Conservation (phyloP, 768 basidiomycete species). For the Cystofilobasidium macerans region DNA sequence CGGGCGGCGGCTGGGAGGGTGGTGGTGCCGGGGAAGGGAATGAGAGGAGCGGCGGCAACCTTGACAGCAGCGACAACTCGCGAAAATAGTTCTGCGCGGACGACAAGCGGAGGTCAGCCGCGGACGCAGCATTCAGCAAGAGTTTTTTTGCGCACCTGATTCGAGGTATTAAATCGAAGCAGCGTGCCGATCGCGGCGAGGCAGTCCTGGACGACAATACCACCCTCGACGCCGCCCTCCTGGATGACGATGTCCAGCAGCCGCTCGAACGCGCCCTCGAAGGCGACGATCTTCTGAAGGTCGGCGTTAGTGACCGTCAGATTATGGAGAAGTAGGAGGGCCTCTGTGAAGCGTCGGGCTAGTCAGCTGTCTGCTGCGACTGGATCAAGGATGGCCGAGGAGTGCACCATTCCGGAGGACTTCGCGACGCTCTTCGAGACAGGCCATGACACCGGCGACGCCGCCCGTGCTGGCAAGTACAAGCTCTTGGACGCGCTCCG, state of each 20-base stretch:
- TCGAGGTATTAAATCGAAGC: slow-evolving; percentile 82
- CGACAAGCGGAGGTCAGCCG: slow-evolving; percentile 7
- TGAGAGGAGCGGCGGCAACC: slow-evolving; percentile 52
- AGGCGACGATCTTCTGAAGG: slow-evolving; percentile 91
- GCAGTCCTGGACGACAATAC: slow-evolving; percentile 73
- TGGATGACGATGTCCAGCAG: slow-evolving; percentile 74
- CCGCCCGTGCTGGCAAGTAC: slow-evolving; percentile 78
- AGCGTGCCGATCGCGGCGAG: slow-evolving; percentile 74
- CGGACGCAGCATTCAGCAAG: too few relatives aligned
- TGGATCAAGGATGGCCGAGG: background rate
- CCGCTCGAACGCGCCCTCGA: slow-evolving; percentile 93
- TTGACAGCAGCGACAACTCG: slow-evolving; percentile 61
- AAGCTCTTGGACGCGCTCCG: slow-evolving; percentile 73
- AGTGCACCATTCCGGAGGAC: slow-evolving; percentile 77
- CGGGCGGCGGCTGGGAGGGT: slow-evolving; percentile 42
- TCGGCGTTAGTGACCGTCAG: slow-evolving; percentile 77
- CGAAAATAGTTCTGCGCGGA: slow-evolving; percentile 78
- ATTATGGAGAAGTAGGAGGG: slow-evolving; percentile 65
- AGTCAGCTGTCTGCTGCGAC: background rate
- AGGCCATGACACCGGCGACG: slow-evolving; percentile 50
- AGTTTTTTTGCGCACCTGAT: slow-evolving; percentile 54
- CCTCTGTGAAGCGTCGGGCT: slow-evolving; percentile 47
- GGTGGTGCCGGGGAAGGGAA: slow-evolving; percentile 55
- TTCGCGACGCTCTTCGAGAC: slow-evolving; percentile 74
- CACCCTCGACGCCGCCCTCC: slow-evolving; percentile 88